phyloP scores from a whole-genome alignment of 306 rosid genomes.

The Trichosanthes truncata region DNA sequence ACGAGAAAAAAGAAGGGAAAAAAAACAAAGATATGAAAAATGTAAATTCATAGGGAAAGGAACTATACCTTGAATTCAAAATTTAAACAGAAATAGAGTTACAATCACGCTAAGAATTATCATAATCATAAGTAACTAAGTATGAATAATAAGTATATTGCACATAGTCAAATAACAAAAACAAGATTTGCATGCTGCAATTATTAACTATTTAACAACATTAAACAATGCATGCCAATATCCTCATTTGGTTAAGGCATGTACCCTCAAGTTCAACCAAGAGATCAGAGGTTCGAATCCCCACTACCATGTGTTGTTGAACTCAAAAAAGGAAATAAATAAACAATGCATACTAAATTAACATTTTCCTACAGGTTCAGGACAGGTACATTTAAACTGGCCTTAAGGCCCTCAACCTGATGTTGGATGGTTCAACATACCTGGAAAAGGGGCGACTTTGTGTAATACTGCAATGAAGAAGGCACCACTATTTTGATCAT shows the following conservation, averaged over 20 bases:
- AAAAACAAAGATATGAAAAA: background rate
- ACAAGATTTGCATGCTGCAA: background rate
- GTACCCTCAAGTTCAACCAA: too few species aligned
- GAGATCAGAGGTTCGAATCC: too few species aligned
- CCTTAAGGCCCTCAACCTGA: background rate
- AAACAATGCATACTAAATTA: background rate
- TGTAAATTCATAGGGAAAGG: background rate
- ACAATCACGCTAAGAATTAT: background rate
- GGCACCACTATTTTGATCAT: slow-evolving; percentile 97
- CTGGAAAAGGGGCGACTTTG: slow-evolving; percentile 72
- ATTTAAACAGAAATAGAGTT: background rate
- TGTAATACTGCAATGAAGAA: slow-evolving; percentile 87
- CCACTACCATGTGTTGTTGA: too few species aligned
- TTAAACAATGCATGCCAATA: background rate
- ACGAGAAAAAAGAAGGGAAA: background rate
- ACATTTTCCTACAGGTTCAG: background rate
- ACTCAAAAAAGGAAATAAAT: too few species aligned
- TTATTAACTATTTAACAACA: background rate
- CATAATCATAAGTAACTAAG: background rate
- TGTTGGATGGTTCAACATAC: slow-evolving; percentile 23
- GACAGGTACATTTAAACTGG: background rate
- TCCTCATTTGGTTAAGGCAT: too few species aligned
- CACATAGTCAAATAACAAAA: background rate
- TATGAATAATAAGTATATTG: background rate
- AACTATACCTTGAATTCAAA: background rate